Base-by-base conservation (phyloP, 306 rosid species). In the Ormosia semicastrata region DNA sequence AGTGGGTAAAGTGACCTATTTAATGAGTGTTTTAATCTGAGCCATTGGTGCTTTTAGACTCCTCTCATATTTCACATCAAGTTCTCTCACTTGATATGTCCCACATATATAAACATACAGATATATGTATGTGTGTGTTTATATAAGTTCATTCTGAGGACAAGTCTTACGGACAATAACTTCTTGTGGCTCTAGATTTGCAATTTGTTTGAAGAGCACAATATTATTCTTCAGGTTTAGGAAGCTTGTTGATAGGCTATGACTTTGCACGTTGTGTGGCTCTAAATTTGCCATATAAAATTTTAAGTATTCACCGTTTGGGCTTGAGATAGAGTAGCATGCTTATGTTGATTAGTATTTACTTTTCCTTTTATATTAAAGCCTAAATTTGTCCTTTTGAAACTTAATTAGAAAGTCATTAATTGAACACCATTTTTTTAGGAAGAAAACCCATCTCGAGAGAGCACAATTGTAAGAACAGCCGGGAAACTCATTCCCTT, bases 381-480 rank as follows among this genome's bases (percentile, higher is more conserved):
- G 57, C 77, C 29, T 59, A 3, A 32, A 41, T 62, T 33, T 76
- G n/a, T n/a, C 74, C 32, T 50, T 76, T 53, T 32, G 2, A 46
- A 41, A 63, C 14, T 67, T 46, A 66, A n/a, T 68, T 10, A 50
- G 71, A 69, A 75, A 78, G 46, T 53, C 49, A 66, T 39, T 44
- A 10, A 62, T 24, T 52, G 74, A 71, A 65, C 29, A 36, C 74
- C 49, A 32, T 24, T 67, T 79, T 65, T 83, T 24, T 93, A 95
- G 97, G 90, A 88, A 86, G 99, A 95, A 85, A 95, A 95, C 75
- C 97, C 97, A 80, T 93, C 99, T 76, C 93, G 98, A 60, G 97
- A 91, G 80, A 88, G 93, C 86, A 93, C 99, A 11, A 90, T 95
- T 80, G 94, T 95, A 81, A 91, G 98, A 87, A 95, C 99, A 62